Conservation (phyloP, 2,329 filamentous ascomycete genomes). For the Cyclaneusma minus region DNA sequence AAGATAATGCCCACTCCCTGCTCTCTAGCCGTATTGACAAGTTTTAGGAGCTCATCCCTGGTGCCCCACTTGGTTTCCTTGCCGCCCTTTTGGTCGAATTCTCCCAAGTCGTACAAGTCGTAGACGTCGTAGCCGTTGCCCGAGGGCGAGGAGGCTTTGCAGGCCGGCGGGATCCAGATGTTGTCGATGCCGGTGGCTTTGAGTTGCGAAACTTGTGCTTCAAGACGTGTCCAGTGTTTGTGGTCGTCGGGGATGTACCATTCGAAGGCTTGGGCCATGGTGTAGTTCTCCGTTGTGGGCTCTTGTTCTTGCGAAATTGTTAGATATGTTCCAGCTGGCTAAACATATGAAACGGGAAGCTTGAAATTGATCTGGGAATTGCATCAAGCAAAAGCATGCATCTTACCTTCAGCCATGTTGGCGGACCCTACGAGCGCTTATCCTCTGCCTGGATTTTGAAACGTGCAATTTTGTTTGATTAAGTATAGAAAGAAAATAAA, state of each 20-base stretch:
- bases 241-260: conserved; percentile 52
- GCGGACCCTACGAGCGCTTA: too few relatives aligned
- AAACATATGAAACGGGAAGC: too few relatives aligned
- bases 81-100: conserved; percentile 56
- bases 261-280: conserved; percentile 57
- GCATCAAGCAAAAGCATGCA: too few relatives aligned
- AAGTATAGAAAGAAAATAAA: too few relatives aligned
- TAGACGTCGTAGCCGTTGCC: conserved; percentile 58
- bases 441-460: too few relatives aligned
- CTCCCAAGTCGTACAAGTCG: conserved; percentile 54
- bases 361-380: too few relatives aligned
- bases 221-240: conserved; percentile 44
- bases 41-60: conserved; percentile 39
- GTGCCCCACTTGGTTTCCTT: conserved; percentile 53
- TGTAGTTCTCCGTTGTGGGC: conserved; percentile 28
- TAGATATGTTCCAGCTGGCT: too few relatives aligned
- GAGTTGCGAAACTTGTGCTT: conserved; percentile 32
- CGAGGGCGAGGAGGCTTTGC: conserved; percentile 44
- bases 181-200: conserved; percentile 44
- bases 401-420: too few relatives aligned
- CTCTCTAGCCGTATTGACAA: conserved; percentile 33
- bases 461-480: too few relatives aligned
- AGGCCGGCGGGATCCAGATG: conserved; percentile 56
- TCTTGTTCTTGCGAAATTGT: conserved; percentile 8
- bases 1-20: conserved; percentile 44